phyloP scores from a whole-genome alignment of 2,329 filamentous ascomycete genomes.

The Verruconis gallopava region DNA sequence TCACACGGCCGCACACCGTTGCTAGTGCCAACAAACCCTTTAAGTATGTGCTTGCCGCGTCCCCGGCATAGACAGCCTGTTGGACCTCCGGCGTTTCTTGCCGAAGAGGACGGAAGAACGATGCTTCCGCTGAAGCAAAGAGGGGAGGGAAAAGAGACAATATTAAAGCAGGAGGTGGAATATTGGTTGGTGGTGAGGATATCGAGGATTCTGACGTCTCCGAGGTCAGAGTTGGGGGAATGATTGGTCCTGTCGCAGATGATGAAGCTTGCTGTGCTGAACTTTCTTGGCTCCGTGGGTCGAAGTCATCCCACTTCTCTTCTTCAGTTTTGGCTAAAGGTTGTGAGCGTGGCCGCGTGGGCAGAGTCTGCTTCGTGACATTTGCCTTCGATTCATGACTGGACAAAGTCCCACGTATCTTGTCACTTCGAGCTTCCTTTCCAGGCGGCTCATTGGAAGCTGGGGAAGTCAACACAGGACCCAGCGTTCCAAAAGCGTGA shows the following conservation, averaged over 20 bases:
- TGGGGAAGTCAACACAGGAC: neutral
- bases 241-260: neutral
- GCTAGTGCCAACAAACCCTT: constrained; percentile 49
- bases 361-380: too few species aligned
- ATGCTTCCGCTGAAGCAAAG: constrained; percentile 50
- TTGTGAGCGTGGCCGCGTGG: constrained; percentile 6
- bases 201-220: constrained; percentile 13
- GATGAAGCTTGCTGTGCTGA: constrained; percentile 36
- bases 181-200: constrained; percentile 58
- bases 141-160: constrained; percentile 63
- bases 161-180: constrained; percentile 76
- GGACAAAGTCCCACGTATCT: too few species aligned
- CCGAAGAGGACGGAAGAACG: constrained; percentile 53
- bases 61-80: constrained; percentile 50
- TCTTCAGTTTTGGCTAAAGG: constrained; percentile 12
- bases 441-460: neutral
- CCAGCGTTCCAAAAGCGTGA: neutral
- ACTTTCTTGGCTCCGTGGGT: constrained; percentile 11
- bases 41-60: constrained; percentile 50
- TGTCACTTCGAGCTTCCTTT: neutral
- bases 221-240: constrained; percentile 3
- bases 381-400: neutral
- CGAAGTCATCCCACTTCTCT: constrained; percentile 35
- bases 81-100: constrained; percentile 45
- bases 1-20: constrained; percentile 61